A percentile compares a stretch with the other conserved stretches of the same genome.
These are phyloP conservation scores for Dactylellina cionopaga DNA, from an alignment of 2,329 filamentous ascomycete genomes.

Conservation along the genomic window DNA sequence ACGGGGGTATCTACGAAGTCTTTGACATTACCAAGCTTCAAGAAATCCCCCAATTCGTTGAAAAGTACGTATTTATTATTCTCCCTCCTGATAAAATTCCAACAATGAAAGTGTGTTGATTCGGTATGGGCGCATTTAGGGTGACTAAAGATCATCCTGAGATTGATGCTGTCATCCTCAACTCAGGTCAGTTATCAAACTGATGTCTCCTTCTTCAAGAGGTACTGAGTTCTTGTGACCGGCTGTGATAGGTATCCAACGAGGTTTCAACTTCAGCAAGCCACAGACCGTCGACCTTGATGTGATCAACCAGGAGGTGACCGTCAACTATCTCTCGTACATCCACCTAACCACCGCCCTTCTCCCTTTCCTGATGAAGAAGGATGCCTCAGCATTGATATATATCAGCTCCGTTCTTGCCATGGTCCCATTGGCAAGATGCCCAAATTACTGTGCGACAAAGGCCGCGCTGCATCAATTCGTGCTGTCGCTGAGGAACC, in stretches of 20 bases:
- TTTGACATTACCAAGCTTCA: constrained; percentile 65
- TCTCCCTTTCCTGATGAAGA: constrained; percentile 62
- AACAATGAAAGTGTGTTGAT: constrained; percentile 23
- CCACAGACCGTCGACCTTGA: constrained; percentile 63
- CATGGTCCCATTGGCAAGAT: constrained; percentile 63
- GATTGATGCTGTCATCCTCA: constrained; percentile 69
- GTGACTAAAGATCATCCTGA: constrained; percentile 62
- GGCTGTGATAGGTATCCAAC: constrained; percentile 64
- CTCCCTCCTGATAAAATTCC: constrained; percentile 6
- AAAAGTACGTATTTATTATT: constrained; percentile 57
- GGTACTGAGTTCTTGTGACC: no score
- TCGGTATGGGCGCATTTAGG: constrained; percentile 56
- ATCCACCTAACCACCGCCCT: constrained; percentile 64
- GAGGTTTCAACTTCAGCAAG: constrained; percentile 63
- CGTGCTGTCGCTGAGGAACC: constrained; percentile 62
- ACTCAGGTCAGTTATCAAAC: constrained; percentile 63
- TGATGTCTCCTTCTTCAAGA: background rate
- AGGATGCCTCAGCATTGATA: constrained; percentile 58
- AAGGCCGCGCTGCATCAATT: constrained; percentile 68
- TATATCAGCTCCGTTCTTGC: constrained; percentile 63
- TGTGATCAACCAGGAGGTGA: constrained; percentile 62
- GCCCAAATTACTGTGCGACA: constrained; percentile 67
- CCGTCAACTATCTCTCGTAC: constrained; percentile 65
- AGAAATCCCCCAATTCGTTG: constrained; percentile 62
- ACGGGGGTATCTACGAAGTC: constrained; percentile 59